Evolutionary conservation across 371 early-diverging fungal genomes (phyloP).

Genomic region (Mucor lusitanicus): DNA sequence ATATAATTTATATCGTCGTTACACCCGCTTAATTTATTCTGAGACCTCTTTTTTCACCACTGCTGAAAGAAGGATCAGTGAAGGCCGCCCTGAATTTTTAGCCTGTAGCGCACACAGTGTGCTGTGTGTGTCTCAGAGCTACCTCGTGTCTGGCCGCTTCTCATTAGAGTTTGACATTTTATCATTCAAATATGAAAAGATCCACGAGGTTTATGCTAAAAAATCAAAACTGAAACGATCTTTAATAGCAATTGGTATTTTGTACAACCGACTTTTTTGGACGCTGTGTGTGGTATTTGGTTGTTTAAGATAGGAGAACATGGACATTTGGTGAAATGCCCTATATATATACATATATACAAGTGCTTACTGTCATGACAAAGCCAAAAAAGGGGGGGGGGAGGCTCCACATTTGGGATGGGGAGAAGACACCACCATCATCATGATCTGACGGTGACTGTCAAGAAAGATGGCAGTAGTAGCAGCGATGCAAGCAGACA

Average conservation of each 20-base stretch:
- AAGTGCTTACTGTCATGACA: neutral
- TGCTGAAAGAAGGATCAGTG: no score
- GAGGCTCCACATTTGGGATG: neutral
- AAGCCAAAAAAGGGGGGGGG: neutral
- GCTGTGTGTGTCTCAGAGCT: neutral
- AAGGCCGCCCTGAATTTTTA: slow-evolving; percentile 14
- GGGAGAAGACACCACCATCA: no score
- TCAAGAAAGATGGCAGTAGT: neutral
- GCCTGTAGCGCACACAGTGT: neutral
- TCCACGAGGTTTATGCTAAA: slow-evolving; percentile 14
- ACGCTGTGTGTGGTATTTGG: neutral
- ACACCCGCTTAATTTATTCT: slow-evolving; percentile 25
- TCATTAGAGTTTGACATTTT: slow-evolving; percentile 5
- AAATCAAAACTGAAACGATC: neutral
- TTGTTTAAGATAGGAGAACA: neutral
- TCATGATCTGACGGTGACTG: neutral
- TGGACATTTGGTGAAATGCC: no score
- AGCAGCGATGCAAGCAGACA: neutral
- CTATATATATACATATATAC: neutral
- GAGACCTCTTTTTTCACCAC: slow-evolving; percentile 5
- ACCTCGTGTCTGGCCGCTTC: slow-evolving; percentile 1
- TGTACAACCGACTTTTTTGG: neutral
- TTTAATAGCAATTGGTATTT: neutral
- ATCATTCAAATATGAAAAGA: neutral
- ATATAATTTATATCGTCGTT: slow-evolving; percentile 9